Evolutionary conservation across 495 filamentous ascomycete species (phyloP), one percentile per base, ranked within the genome.

Genomic region (Neurospora hispaniola): DNA sequence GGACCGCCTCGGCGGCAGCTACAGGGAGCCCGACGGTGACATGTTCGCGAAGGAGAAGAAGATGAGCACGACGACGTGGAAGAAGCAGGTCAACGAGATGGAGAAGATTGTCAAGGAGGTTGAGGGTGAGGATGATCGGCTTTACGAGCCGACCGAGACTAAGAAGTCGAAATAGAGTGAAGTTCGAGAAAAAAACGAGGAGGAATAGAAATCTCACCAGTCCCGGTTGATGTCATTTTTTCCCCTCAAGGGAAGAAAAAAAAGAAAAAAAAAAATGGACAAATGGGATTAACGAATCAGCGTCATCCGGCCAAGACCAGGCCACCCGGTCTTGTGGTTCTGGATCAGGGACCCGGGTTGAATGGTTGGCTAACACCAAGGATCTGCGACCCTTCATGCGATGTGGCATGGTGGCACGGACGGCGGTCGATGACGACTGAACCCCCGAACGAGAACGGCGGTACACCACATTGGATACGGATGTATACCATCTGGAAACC

Each of bases 1-100:
- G 94, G 95, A 98, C 79, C 89, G 96, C 69, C 78, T 98, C 42
- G 93, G 93, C 73, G 92, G 92, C 69, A 96, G 91, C 82, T 98
- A 97, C 84, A 87, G 94, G 73, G 88, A 90, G 83, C 95, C 95
- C 11, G 97, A 97, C 74, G 88, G 89, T 73, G 93, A 93, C 78
- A 86, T 97, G 73, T 98, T 98, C 86, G 83, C 89, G 73, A 90
- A 91, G 75, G 93, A 97, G 82, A 89, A 88, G 73, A 97, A 97
- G 88, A 94, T 96, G 92, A 92, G 87, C 72, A 84, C 92, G 76
- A 84, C 86, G 71, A 90, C 93, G 80, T 97, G 93, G 94, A 84
- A 91, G 79, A 85, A 89, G 79, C 94, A 97, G 83, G 85, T 86
- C 46, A 86, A 88, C 78, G 93, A 95, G 83, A 96, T 96, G 91